phyloP scores from a whole-genome alignment of 163 green algal genomes.

The Scenedesmus sp. region DNA sequence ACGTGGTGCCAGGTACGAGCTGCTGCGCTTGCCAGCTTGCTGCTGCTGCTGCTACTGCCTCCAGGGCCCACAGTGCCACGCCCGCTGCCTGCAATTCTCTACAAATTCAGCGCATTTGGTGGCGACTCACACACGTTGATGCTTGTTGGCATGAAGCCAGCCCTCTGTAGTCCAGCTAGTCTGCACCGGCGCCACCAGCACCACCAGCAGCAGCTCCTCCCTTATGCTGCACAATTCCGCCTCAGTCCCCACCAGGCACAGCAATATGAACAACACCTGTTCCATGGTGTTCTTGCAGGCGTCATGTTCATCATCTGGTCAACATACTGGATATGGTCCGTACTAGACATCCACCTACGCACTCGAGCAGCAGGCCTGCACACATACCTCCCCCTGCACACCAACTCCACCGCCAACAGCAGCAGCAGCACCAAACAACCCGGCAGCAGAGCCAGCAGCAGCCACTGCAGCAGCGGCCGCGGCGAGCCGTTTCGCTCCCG shows the following conservation, averaged over 20 bases:
- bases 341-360: conserved; percentile 46
- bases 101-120: too few relatives aligned
- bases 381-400: conserved; percentile 20
- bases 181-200: too few relatives aligned
- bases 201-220: too few relatives aligned
- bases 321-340: conserved; percentile 42
- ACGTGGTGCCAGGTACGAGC: conserved; percentile 35
- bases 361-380: conserved; percentile 22
- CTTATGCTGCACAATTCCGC: too few relatives aligned
- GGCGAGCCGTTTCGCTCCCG: conserved; percentile 18
- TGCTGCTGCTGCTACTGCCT: neutral
- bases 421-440: neutral
- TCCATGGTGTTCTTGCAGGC: neutral
- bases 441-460: neutral
- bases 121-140: neutral
- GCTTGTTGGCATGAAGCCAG: too few relatives aligned
- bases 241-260: too few relatives aligned
- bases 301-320: conserved; percentile 49
- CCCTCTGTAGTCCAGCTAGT: too few relatives aligned
- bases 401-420: neutral
- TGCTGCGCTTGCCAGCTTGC: neutral
- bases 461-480: neutral
- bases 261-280: neutral
- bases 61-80: neutral
- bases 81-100: neutral